These are phyloP conservation scores for Magnaporthales sp. DNA, from an alignment of 2,329 filamentous ascomycete species.

Conservation along the genomic window DNA sequence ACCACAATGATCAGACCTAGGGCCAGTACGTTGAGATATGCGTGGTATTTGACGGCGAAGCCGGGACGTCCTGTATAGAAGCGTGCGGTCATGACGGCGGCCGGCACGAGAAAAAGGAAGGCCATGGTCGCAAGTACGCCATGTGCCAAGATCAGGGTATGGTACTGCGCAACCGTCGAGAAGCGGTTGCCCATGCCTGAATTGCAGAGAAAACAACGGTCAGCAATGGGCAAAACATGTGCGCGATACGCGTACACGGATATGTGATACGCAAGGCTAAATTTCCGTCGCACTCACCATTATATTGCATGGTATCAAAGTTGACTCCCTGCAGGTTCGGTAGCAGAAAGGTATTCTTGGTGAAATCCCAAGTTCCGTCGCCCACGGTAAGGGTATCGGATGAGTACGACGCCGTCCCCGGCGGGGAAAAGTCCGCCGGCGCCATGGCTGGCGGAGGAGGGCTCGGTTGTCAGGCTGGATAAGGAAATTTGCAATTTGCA, in stretches of 20 bases:
- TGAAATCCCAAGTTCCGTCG: conserved; percentile 76
- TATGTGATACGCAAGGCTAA: not conserved
- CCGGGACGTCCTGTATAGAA: conserved; percentile 59
- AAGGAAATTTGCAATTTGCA: not conserved
- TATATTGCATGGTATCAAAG: conserved; percentile 76
- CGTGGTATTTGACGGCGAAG: conserved; percentile 58
- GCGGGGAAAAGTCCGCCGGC: conserved; percentile 55
- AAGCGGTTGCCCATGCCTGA: conserved; percentile 79
- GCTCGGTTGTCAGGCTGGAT: not conserved
- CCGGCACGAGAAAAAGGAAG: conserved; percentile 65
- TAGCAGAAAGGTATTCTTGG: conserved; percentile 67
- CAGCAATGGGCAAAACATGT: not conserved
- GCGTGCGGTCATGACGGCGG: conserved; percentile 63
- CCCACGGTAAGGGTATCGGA: conserved; percentile 70
- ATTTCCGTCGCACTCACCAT: conserved; percentile 46
- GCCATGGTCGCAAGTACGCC: conserved; percentile 63
- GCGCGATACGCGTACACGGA: not conserved
- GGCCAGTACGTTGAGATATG: conserved; percentile 64
- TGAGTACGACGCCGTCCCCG: conserved; percentile 64
- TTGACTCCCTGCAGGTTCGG: conserved; percentile 70
- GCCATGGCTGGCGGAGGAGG: conserved; percentile 38
- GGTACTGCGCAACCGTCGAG: conserved; percentile 59
- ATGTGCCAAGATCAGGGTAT: conserved; percentile 61
- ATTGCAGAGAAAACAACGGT: not conserved
- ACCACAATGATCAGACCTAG: conserved; percentile 60